Evolutionary conservation across 306 rosid genomes (phyloP).

Genomic region (Sindora glabra): DNA sequence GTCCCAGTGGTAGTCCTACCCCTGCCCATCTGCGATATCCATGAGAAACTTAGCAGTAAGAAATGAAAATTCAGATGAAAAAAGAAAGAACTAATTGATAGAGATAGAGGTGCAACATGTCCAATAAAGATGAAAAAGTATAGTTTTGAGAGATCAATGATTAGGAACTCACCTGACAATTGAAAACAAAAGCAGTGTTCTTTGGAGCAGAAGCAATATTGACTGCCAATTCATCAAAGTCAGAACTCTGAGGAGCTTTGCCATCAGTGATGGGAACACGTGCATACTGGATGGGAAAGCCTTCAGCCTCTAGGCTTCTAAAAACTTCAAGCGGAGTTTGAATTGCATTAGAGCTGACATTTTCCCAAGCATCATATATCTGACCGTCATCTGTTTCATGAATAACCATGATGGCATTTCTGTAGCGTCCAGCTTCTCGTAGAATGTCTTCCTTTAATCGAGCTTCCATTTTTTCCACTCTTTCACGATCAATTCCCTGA

Average conservation of each 20-base stretch:
- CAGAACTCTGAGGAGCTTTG: constrained; percentile 91
- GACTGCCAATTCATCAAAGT: constrained; percentile 58
- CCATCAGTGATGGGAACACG: constrained; percentile 94
- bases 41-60: constrained; percentile 5
- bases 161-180: constrained; percentile 63
- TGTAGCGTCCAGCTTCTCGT: constrained; percentile 70
- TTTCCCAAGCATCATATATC: constrained; percentile 87
- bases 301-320: constrained; percentile 59
- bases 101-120: constrained; percentile 6
- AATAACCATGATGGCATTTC: constrained; percentile 83
- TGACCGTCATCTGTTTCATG: constrained; percentile 79
- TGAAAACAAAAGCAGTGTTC: constrained; percentile 81
- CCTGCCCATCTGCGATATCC: constrained; percentile 67
- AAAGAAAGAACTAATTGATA: constrained; percentile 8
- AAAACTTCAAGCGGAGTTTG: constrained; percentile 92
- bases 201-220: constrained; percentile 73
- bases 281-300: constrained; percentile 82
- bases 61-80: background rate
- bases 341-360: constrained; percentile 48
- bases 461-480: constrained; percentile 92
- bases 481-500: constrained; percentile 81
- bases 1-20: constrained; percentile 96
- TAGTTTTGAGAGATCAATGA: constrained; percentile 14
- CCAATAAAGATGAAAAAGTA: background rate
- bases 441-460: constrained; percentile 79